Evolutionary conservation across 1,139 yeast species (phyloP).

Genomic region (Taphrina pruni): DNA sequence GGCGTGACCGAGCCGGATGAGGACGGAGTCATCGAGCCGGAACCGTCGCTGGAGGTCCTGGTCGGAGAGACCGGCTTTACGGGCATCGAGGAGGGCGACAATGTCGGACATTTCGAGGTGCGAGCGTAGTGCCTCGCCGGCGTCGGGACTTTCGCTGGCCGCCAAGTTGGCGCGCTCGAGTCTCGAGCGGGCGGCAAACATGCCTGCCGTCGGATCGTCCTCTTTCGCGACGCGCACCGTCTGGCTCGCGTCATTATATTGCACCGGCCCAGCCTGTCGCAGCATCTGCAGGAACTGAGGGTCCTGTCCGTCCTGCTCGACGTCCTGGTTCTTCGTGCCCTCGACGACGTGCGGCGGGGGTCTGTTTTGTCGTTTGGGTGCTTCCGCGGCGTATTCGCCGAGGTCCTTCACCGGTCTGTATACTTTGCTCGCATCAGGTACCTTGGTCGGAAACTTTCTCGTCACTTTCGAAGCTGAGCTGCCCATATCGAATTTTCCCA

Average conservation of each 20-base stretch:
- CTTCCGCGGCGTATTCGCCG: conserved; percentile 21
- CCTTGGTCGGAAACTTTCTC: conserved; percentile 30
- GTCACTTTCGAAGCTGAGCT: conserved; percentile 19
- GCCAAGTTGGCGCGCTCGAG: conserved; percentile 13
- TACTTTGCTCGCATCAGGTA: conserved; percentile 16
- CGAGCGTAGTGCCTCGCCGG: conserved; percentile 9
- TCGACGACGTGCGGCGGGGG: conserved; percentile 20
- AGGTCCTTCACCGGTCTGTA: conserved; percentile 20
- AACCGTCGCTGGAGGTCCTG: conserved; percentile 12
- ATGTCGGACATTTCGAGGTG: conserved; percentile 37
- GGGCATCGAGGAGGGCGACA: conserved; percentile 26
- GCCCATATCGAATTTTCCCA: conserved; percentile 3
- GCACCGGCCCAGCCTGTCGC: conserved; percentile 19
- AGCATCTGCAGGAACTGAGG: conserved; percentile 31
- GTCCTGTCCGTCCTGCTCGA: conserved; percentile 25
- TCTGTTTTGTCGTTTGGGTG: conserved; percentile 13
- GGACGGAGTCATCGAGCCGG: conserved; percentile 25
- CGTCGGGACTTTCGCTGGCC: conserved; percentile 13
- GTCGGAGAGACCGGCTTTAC: conserved; percentile 27
- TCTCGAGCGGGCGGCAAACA: conserved; percentile 22
- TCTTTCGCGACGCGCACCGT: neutral
- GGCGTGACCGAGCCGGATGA: conserved; percentile 19
- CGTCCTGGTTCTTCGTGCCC: conserved; percentile 8
- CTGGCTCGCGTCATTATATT: conserved; percentile 13
- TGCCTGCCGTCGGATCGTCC: conserved; percentile 16